Base-by-base conservation (phyloP, 2,329 filamentous ascomycete species). In the Paecilomyces sp. region DNA sequence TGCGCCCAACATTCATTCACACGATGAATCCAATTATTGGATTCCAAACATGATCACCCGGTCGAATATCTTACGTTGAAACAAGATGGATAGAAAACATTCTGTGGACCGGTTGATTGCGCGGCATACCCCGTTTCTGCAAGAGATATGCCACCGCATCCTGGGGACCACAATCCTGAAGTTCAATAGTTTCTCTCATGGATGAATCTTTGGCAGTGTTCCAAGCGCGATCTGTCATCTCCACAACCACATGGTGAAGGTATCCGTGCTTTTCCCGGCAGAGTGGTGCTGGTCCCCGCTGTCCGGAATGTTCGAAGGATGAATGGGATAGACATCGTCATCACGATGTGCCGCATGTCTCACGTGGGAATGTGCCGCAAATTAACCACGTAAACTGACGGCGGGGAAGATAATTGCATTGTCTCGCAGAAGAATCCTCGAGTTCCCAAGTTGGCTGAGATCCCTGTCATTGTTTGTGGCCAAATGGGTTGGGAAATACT, bases 201-300 rank as follows among this genome's bases (percentile, higher is more conserved):
- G 41, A 8, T 7, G n/a, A 15, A 47, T 15, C n/a, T n/a, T 47
- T 47, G 75, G 24, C 68, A 63, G 2, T 71, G 72, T 50, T 28
- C 15, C 3, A 31, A 18, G 11, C 36, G 36, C 25, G 34, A 9
- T 5, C 58, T 57, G 25, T 62, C 33, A 24, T 58, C 6, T 47
- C 52, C 25, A 33, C 30, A 28, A n/a, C 52, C 52, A 28, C 30
- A 28, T 54, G 25, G 52, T n/a, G 15, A 30, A n/a, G 6, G 18
- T 33, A 33, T 28, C 24, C 22, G 52, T 33, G 24, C 30, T 54
- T 28, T 22, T 54, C 18, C n/a, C 52, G n/a, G 4, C 36, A 47
- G 15, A 18, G n/a, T n/a, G n/a, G 41, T 41, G n/a, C 36, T 41
- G 15, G 36, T n/a, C 36, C 13, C 36, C 36, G 28, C 24, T 2